Percentiles rank a stretch among this genome's conserved stretches.
Evolutionary conservation across 768 basidiomycete species (phyloP).

Genomic region (Suillus hirtellus): DNA sequence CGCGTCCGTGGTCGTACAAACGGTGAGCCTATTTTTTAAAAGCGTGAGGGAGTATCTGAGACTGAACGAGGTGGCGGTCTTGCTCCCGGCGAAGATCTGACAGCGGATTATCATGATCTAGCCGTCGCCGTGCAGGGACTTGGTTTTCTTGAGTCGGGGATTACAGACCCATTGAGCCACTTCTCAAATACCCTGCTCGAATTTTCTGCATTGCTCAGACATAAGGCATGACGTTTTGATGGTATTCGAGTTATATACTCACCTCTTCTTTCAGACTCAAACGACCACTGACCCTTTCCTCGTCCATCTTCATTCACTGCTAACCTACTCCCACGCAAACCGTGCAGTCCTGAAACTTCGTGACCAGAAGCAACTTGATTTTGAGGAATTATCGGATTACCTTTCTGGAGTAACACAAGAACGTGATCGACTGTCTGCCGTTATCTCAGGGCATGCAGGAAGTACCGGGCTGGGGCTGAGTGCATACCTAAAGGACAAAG

Average conservation of each 20-base stretch:
- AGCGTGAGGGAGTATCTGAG: constrained; percentile 57
- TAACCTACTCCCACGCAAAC: constrained; percentile 93
- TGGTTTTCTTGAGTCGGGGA: constrained; percentile 97
- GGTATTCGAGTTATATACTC: constrained; percentile 5
- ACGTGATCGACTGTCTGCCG: constrained; percentile 87
- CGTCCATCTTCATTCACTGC: constrained; percentile 83
- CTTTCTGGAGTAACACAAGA: constrained; percentile 90
- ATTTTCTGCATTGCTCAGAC: constrained; percentile 87
- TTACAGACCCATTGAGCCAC: constrained; percentile 95
- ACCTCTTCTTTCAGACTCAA: constrained; percentile 57
- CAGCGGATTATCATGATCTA: constrained; percentile 95
- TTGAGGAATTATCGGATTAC: constrained; percentile 96
- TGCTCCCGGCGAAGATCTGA: constrained; percentile 89
- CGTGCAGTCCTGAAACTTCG: constrained; percentile 92
- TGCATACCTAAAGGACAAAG: constrained; percentile 88
- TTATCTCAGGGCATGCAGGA: constrained; percentile 87
- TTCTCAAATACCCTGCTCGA: constrained; percentile 96
- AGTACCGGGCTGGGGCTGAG: constrained; percentile 82
- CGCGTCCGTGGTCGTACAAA: constrained; percentile 79
- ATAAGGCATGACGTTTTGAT: constrained; percentile 55
- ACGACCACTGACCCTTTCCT: constrained; percentile 92
- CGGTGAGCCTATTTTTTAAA: constrained; percentile 59
- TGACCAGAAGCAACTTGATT: constrained; percentile 98
- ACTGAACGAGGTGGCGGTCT: constrained; percentile 82
- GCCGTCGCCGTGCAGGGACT: constrained; percentile 95